Evolutionary conservation across 1,284 basidiomycete genomes (phyloP).

Genomic region (Boletus semigastroideus): DNA sequence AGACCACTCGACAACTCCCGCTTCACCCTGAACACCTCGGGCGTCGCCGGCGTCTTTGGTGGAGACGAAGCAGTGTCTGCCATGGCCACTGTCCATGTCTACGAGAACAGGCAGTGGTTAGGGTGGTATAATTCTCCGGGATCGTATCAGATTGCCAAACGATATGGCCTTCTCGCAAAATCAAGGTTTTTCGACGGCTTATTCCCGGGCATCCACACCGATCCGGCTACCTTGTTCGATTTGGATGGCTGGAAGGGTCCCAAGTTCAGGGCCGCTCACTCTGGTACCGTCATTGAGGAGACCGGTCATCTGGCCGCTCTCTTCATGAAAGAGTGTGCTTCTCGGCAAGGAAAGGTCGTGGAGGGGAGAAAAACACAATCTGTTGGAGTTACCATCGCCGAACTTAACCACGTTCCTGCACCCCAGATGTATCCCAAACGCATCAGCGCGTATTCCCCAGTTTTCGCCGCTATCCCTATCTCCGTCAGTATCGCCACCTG

Average conservation of each 20-base stretch:
- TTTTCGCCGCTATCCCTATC: slow-evolving; percentile 31
- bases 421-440: slow-evolving; percentile 19
- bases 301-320: slow-evolving; percentile 30
- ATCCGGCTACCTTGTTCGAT: slow-evolving; percentile 30
- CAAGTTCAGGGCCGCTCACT: slow-evolving; percentile 27
- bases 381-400: slow-evolving; percentile 27
- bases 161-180: slow-evolving; percentile 27
- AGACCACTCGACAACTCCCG: slow-evolving; percentile 18
- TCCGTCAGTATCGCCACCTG: slow-evolving; percentile 26
- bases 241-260: slow-evolving; percentile 31
- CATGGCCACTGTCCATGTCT: slow-evolving; percentile 37
- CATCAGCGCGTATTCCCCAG: slow-evolving; percentile 20
- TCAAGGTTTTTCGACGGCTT: slow-evolving; percentile 32
- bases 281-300: slow-evolving; percentile 28
- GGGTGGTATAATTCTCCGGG: slow-evolving; percentile 40
- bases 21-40: slow-evolving; percentile 29
- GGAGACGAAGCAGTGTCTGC: slow-evolving; percentile 37
- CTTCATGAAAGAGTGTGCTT: slow-evolving; percentile 22
- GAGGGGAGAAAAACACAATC: slow-evolving; percentile 26
- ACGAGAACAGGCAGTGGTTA: slow-evolving; percentile 27
- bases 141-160: slow-evolving; percentile 33
- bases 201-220: slow-evolving; percentile 31
- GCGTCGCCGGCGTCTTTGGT: slow-evolving; percentile 33
- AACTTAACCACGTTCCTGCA: slow-evolving; percentile 18
- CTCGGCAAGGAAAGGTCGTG: slow-evolving; percentile 10